These are phyloP conservation scores for Euptelea pleiosperma DNA, from an alignment of 164 flowering plant species.

Conservation along the genomic window DNA sequence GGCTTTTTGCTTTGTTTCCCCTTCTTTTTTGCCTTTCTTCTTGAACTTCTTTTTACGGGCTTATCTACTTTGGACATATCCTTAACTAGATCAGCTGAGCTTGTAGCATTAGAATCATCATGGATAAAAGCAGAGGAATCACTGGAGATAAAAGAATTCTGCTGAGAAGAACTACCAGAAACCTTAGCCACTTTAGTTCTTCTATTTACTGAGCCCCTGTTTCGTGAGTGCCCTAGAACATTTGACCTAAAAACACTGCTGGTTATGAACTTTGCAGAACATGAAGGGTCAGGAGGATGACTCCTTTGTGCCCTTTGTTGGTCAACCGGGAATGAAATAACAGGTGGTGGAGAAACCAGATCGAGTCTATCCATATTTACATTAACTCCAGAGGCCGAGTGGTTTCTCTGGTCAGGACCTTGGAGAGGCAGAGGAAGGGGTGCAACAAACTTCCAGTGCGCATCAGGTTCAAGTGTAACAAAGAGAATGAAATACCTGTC, in stretches of 20 bases:
- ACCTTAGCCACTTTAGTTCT: constrained; percentile 18
- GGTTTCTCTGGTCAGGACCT: constrained; percentile 15
- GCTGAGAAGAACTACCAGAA: constrained; percentile 17
- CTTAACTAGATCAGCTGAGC: constrained; percentile 17
- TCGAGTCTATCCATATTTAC: constrained; percentile 30
- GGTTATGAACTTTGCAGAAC: constrained; percentile 19
- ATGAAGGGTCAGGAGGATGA: constrained; percentile 15
- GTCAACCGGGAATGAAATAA: constrained; percentile 19
- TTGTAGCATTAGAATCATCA: constrained; percentile 17
- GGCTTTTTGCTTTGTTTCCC: constrained; percentile 32
- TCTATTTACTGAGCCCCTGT: constrained; percentile 18
- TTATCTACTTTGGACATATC: constrained; percentile 23
- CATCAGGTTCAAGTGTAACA: constrained; percentile 22
- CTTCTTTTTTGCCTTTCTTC: constrained; percentile 44
- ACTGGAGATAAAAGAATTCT: constrained; percentile 8
- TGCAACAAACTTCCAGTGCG: constrained; percentile 25
- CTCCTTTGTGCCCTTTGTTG: constrained; percentile 13
- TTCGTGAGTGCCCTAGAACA: constrained; percentile 16
- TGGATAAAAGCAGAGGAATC: constrained; percentile 22
- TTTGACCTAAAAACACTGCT: constrained; percentile 25
- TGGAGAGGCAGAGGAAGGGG: constrained; percentile 24
- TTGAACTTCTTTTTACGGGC: constrained; percentile 24
- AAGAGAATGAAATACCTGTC: constrained; percentile 33
- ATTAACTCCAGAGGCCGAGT: constrained; percentile 17
- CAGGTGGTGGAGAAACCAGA: constrained; percentile 19